Conservation (phyloP, 2,329 filamentous ascomycete genomes). For the Penicillium vulpinum region DNA sequence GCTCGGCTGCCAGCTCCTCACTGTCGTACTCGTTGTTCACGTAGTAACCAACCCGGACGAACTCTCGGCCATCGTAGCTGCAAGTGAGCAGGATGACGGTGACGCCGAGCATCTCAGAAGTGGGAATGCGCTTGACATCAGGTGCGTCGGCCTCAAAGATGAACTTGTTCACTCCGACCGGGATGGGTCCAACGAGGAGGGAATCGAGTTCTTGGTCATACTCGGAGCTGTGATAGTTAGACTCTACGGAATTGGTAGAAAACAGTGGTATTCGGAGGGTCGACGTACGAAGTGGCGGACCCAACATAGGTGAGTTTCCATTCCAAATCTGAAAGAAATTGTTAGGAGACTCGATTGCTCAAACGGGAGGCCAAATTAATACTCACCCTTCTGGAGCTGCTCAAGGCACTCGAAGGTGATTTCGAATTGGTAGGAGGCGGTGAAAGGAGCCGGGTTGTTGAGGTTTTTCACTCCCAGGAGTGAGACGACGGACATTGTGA, state of each 20-base stretch:
- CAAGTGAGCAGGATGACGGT: conserved; percentile 96
- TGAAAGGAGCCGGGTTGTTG: conserved; percentile 96
- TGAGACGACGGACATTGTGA: conserved; percentile 89
- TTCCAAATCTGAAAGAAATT: conserved; percentile 71
- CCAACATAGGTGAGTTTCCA: conserved; percentile 99
- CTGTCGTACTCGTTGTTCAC: conserved; percentile 99
- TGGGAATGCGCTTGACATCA: conserved; percentile 84
- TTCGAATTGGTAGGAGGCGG: conserved; percentile 91
- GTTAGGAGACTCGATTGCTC: conserved; percentile 15
- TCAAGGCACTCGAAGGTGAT: conserved; percentile 99
- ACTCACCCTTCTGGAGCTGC: conserved; percentile 80
- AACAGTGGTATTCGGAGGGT: background rate
- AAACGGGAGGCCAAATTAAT: background rate
- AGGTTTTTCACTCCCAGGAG: conserved; percentile 92
- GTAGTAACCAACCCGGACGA: conserved; percentile 97
- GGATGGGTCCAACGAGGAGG: conserved; percentile 94
- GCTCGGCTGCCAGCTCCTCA: conserved; percentile 83
- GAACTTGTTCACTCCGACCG: conserved; percentile 97
- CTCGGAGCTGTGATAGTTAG: conserved; percentile 67
- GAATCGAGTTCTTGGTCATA: conserved; percentile 98
- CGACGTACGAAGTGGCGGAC: conserved; percentile 87
- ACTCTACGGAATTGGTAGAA: conserved; percentile 12
- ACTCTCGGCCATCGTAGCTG: conserved; percentile 93
- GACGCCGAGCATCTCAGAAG: conserved; percentile 92
- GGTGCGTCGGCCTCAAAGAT: conserved; percentile 94